A percentile compares a stretch with the other conserved stretches of the same genome.
Evolutionary conservation across 2,329 filamentous ascomycete species (phyloP).

Genomic region (Coniella lustricola): DNA sequence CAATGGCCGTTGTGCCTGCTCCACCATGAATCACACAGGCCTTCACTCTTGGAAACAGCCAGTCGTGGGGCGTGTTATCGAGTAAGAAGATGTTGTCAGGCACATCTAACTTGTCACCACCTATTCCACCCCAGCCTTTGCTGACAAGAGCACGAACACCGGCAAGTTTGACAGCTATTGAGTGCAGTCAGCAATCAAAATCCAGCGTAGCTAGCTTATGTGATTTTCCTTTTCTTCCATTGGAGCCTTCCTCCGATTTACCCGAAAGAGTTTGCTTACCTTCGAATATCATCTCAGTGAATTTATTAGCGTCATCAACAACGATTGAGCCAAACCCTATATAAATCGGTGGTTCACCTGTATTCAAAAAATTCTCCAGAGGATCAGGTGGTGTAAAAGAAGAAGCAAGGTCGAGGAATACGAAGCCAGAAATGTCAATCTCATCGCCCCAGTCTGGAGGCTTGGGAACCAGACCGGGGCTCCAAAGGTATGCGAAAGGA

Average conservation of each 20-base stretch:
- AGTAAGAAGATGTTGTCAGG: constrained; percentile 65
- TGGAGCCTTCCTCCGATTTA: not conserved
- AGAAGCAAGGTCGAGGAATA: constrained; percentile 65
- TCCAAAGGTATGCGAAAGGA: constrained; percentile 70
- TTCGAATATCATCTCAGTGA: constrained; percentile 66
- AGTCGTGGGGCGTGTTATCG: constrained; percentile 69
- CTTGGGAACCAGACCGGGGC: constrained; percentile 58
- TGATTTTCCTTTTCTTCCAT: too few relatives aligned
- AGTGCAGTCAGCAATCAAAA: not conserved
- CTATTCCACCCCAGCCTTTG: constrained; percentile 69
- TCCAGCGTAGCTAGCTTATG: not conserved
- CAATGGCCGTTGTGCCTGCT: constrained; percentile 69
- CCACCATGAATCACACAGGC: constrained; percentile 72
- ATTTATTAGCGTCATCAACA: constrained; percentile 61
- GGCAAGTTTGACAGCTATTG: constrained; percentile 48
- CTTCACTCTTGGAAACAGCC: constrained; percentile 62
- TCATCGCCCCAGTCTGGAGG: constrained; percentile 61
- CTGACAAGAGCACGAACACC: constrained; percentile 66
- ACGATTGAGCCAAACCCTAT: constrained; percentile 74
- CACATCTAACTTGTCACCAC: constrained; percentile 40
- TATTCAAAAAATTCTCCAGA: constrained; percentile 47
- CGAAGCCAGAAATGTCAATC: constrained; percentile 70
- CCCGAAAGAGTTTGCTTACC: not conserved
- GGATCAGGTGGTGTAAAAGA: constrained; percentile 51
- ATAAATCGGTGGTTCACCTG: constrained; percentile 57